Evolutionary conservation across 2,329 filamentous ascomycete genomes (phyloP).

Genomic region (Penicillium crustosum): DNA sequence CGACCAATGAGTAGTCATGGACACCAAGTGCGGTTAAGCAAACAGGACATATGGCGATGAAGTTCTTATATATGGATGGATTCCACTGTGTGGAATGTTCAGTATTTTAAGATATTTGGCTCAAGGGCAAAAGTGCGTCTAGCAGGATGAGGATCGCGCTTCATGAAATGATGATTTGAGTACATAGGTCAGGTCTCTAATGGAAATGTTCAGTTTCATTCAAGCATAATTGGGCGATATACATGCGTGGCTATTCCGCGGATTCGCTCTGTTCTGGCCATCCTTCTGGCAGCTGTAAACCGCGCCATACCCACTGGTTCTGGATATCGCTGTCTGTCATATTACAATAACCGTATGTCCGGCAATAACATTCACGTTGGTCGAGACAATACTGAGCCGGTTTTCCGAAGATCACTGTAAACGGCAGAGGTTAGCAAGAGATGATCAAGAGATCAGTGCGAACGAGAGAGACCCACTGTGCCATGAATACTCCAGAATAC

Average conservation of each 20-base stretch:
- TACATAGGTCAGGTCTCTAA: background rate
- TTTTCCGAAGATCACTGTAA: slow-evolving; percentile 29
- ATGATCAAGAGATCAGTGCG: background rate
- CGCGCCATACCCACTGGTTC: slow-evolving; percentile 26
- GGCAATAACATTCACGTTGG: slow-evolving; percentile 23
- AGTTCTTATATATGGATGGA: background rate
- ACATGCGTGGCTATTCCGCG: background rate
- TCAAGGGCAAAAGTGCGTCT: background rate
- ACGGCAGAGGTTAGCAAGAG: background rate
- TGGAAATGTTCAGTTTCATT: slow-evolving; percentile 2
- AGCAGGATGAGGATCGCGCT: background rate
- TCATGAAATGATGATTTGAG: background rate
- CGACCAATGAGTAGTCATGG: slow-evolving; percentile 39
- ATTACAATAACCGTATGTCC: slow-evolving; percentile 27
- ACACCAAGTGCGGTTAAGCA: slow-evolving; percentile 32
- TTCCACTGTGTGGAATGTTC: background rate
- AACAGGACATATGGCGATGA: slow-evolving; percentile 43
- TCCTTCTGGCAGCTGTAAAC: slow-evolving; percentile 18
- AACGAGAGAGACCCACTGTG: slow-evolving; percentile 48
- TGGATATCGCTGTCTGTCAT: slow-evolving; percentile 20
- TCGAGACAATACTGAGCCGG: slow-evolving; percentile 23
- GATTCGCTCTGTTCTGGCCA: slow-evolving; percentile 16
- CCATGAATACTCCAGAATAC: slow-evolving; percentile 57
- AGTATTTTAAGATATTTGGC: background rate
- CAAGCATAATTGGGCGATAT: background rate